Percentiles rank a stretch among this genome's conserved stretches.
phyloP scores from a whole-genome alignment of 2,329 filamentous ascomycete species.

The Aspergillus sclerotialis region DNA sequence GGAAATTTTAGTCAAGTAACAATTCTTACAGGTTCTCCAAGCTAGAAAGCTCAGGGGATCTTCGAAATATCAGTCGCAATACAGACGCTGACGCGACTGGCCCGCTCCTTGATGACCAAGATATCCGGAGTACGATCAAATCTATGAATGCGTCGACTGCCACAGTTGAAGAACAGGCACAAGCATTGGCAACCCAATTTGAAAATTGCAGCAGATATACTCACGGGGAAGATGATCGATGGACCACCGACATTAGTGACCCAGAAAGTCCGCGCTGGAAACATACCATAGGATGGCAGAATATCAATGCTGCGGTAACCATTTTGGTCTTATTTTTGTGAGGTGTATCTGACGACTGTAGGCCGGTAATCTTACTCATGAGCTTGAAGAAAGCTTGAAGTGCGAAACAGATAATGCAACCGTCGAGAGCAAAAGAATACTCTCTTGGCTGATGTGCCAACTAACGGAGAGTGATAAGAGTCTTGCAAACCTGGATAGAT shows the following conservation, averaged over 20 bases:
- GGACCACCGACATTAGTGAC: slow-evolving; percentile 18
- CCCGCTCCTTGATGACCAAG: slow-evolving; percentile 33
- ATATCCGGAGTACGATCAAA: slow-evolving; percentile 29
- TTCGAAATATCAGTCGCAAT: slow-evolving; percentile 21
- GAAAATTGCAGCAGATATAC: slow-evolving; percentile 22
- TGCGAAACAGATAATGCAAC: slow-evolving; percentile 23
- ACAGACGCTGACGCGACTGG: slow-evolving; percentile 23
- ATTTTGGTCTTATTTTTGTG: background rate
- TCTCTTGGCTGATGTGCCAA: slow-evolving; percentile 23
- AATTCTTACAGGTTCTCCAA: slow-evolving; percentile 23
- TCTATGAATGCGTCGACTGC: slow-evolving; percentile 31
- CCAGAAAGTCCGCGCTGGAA: slow-evolving; percentile 25
- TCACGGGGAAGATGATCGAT: slow-evolving; percentile 13
- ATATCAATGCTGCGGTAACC: slow-evolving; percentile 25
- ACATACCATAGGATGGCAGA: slow-evolving; percentile 29
- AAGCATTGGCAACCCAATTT: slow-evolving; percentile 25
- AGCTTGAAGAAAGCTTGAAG: slow-evolving; percentile 24
- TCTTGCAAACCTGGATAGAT: slow-evolving; percentile 23
- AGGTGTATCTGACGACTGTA: slow-evolving; percentile 11
- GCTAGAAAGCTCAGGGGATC: slow-evolving; percentile 24
- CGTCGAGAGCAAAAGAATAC: slow-evolving; percentile 25
- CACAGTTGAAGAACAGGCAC: slow-evolving; percentile 26
- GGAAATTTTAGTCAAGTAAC: background rate
- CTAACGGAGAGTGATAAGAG: slow-evolving; percentile 32
- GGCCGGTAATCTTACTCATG: slow-evolving; percentile 28